Evolutionary conservation across 441 rosid genomes (phyloP).

Genomic region (Corymbia calophylla): DNA sequence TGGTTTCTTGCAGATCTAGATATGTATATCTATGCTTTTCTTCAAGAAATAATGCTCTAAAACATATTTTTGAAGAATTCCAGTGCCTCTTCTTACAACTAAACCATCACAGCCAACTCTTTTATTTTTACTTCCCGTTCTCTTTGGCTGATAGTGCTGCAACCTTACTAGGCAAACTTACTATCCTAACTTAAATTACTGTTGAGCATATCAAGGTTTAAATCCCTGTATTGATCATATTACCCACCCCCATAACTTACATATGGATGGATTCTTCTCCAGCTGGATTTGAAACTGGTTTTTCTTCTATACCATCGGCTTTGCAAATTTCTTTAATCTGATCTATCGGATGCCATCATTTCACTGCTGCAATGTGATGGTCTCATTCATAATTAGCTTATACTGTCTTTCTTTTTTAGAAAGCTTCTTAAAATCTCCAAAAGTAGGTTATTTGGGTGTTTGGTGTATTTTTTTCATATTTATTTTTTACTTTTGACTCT

Average conservation of each 20-base stretch:
- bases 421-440: not conserved
- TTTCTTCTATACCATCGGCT: not conserved
- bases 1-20: not conserved
- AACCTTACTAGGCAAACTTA: not conserved
- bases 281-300: not conserved
- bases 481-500: not conserved
- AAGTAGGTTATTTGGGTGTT: not conserved
- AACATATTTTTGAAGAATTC: not conserved
- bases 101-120: not conserved
- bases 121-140: not conserved
- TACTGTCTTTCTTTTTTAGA: not conserved
- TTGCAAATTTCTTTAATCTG: not conserved
- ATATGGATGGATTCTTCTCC: not conserved
- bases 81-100: not conserved
- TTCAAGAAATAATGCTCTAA: not conserved
- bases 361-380: not conserved
- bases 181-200: not conserved
- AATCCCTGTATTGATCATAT: not conserved
- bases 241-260: not conserved
- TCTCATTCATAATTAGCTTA: not conserved
- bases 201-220: not conserved
- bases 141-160: not conserved
- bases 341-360: not conserved
- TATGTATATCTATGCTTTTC: not conserved
- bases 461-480: not conserved